Percentiles rank a stretch among this genome's conserved stretches.
Evolutionary conservation across 345 rosid genomes (phyloP).

Genomic region (Eucalyptus marginata): DNA sequence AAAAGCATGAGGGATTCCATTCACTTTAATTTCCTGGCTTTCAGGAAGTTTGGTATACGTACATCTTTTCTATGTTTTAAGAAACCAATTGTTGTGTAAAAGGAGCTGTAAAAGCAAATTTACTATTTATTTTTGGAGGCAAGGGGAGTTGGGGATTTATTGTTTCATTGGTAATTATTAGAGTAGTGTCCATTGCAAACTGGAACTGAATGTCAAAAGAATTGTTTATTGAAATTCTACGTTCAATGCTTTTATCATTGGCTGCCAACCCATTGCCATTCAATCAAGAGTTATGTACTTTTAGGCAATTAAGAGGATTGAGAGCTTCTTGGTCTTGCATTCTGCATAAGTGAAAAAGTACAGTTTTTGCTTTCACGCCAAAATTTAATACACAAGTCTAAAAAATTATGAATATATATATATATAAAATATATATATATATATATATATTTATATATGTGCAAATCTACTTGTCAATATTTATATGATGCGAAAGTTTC

Average conservation of each 20-base stretch:
- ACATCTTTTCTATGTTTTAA: neutral
- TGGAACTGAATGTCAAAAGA: neutral
- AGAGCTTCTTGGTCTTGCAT: neutral
- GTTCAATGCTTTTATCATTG: neutral
- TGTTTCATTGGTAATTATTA: neutral
- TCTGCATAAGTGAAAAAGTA: neutral
- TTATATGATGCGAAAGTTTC: neutral
- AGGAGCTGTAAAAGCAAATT: neutral
- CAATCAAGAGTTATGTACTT: neutral
- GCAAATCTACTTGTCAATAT: neutral
- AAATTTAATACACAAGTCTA: neutral
- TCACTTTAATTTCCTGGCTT: neutral
- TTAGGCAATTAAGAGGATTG: neutral
- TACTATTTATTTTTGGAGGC: neutral
- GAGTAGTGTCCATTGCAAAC: neutral
- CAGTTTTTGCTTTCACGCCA: neutral
- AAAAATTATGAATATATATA: neutral
- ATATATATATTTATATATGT: too few relatives aligned
- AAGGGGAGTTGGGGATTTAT: neutral
- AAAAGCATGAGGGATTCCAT: neutral
- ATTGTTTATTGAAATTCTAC: neutral
- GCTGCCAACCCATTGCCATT: neutral
- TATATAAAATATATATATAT: too few relatives aligned
- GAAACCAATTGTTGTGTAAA: neutral
- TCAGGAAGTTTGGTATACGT: neutral